phyloP scores from a whole-genome alignment of 805 yeast species.

The Naumovozyma baii region DNA sequence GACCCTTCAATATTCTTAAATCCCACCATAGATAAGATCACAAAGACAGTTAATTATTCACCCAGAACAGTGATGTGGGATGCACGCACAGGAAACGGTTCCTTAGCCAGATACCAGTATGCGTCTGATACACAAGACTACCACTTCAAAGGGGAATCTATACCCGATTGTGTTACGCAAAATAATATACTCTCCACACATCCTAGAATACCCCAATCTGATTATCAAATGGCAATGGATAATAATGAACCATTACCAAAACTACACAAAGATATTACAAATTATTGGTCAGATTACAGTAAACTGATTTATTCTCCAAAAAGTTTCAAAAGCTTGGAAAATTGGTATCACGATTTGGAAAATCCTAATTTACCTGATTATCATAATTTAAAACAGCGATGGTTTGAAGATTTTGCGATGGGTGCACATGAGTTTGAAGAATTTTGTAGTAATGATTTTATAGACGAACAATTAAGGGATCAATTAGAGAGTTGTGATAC shows the following conservation, averaged over 20 bases:
- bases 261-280: conserved; percentile 36
- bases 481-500: conserved; percentile 68
- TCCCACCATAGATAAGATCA: conserved; percentile 31
- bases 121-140: conserved; percentile 22
- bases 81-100: conserved; percentile 64
- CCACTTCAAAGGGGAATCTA: conserved; percentile 10
- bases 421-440: conserved; percentile 55
- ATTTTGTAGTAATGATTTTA: conserved; percentile 35
- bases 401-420: conserved; percentile 39
- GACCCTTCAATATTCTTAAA: conserved; percentile 42
- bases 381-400: conserved; percentile 13
- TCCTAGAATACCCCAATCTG: conserved; percentile 37
- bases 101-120: conserved; percentile 48
- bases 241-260: conserved; percentile 28
- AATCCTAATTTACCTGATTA: conserved; percentile 24
- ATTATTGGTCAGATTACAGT: conserved; percentile 75
- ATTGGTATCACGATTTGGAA: conserved; percentile 43
- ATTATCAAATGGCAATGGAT: conserved; percentile 60
- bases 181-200: conserved; percentile 25
- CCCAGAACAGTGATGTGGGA: conserved; percentile 85
- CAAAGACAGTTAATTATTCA: conserved; percentile 49
- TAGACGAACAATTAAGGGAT: conserved; percentile 51
- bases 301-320: conserved; percentile 57
- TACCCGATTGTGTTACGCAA: neutral
- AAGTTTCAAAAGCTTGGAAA: conserved; percentile 41